Evolutionary conservation across 805 yeast species (phyloP), one percentile per base, ranked within the genome.

Genomic region (Candida silvatica): DNA sequence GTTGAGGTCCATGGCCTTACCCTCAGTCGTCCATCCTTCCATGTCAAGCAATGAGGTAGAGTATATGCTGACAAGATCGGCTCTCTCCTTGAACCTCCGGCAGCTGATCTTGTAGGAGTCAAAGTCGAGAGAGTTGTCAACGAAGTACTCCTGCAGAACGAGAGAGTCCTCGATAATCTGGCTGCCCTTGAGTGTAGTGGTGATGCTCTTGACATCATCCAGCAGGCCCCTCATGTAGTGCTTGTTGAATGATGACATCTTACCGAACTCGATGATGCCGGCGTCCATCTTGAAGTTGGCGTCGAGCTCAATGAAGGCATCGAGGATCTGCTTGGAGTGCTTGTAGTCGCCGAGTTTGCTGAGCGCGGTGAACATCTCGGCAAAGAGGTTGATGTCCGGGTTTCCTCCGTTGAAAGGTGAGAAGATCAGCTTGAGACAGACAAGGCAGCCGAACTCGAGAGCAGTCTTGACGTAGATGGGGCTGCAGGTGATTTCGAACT

Each of bases 381-480:
- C 22, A 11, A 39, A 36, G n/a, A 42, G 20, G n/a, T 24, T 17
- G 25, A 34, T 34, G 23, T 26, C 31, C 12, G 17, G 27, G n/a
- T n/a, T 26, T 26, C 22, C 20, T 4, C 9, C n/a, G 18, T 29
- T 36, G 8, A 26, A 11, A 12, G 46, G 46, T 9, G 42, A 38
- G 24, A 40, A 40, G 3, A 25, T 17, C 20, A 47, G 24, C 34
- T 45, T 45, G 6, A 42, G 23, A 16, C 38, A 26, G 4, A 39
- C 20, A 3, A 42, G 29, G 12, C 42, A 32, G 5, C 45, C 33
- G 32, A 51, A 46, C 35, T 52, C 56, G 9, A 51, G 29, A n/a
- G 40, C 36, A 6, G 48, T 39, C 32, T 52, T 45, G 17, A 50
- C 27, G 16, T 35, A 42, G 6, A 49, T 37, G 11, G 59, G 58